Evolutionary conservation across 2,329 filamentous ascomycete genomes (phyloP).

Genomic region (Colletotrichum abscissum): DNA sequence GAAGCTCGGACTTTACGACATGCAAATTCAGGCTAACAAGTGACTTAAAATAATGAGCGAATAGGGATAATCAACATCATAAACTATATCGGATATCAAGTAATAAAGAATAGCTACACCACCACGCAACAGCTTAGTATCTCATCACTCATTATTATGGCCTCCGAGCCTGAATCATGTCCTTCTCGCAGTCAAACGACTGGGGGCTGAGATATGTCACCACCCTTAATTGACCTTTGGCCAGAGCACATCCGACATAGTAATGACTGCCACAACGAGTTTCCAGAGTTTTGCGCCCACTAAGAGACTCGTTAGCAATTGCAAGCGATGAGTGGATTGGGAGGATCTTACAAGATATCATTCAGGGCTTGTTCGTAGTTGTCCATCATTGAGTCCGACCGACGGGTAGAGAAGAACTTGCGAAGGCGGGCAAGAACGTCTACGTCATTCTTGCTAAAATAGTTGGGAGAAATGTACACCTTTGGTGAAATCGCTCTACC

Average conservation of each 20-base stretch:
- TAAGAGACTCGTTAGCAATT: neutral
- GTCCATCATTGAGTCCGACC: constrained; percentile 31
- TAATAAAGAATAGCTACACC: too few relatives aligned
- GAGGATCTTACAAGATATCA: constrained; percentile 27
- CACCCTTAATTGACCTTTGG: constrained; percentile 29
- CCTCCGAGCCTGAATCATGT: constrained; percentile 5
- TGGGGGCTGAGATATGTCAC: constrained; percentile 33
- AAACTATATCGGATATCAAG: neutral
- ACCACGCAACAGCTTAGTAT: too few relatives aligned
- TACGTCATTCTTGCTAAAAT: constrained; percentile 20
- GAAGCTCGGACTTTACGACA: neutral
- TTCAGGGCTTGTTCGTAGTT: constrained; percentile 29
- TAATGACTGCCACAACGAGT: constrained; percentile 31
- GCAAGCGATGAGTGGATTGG: neutral
- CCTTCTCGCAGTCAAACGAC: constrained; percentile 29
- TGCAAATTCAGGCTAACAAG: neutral
- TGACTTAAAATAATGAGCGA: neutral
- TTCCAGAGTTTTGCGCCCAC: constrained; percentile 25
- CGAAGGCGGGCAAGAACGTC: constrained; percentile 29
- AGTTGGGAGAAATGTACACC: constrained; percentile 30
- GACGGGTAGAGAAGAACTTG: constrained; percentile 27
- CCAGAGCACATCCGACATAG: constrained; percentile 29
- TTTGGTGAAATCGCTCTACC: constrained; percentile 27
- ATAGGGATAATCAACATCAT: neutral
- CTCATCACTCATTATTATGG: neutral